Evolutionary conservation across 179 eudicot genomes (phyloP).

Genomic region (Heliamphora pulchella): DNA sequence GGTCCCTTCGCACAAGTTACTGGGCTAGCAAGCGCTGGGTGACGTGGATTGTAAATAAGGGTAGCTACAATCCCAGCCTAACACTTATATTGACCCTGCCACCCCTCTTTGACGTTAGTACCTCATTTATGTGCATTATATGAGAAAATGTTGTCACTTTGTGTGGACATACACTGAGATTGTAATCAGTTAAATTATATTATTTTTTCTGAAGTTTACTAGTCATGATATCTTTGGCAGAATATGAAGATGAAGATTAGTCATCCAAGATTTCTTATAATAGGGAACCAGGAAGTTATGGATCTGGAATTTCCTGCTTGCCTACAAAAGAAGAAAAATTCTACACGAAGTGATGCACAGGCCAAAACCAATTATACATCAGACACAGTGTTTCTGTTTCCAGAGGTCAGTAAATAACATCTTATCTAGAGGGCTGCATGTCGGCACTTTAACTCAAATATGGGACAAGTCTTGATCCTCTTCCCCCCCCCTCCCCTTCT

Average conservation of each 20-base stretch:
- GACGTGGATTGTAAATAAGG: background rate
- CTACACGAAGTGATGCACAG: constrained; percentile 19
- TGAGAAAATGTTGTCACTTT: background rate
- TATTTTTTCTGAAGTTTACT: background rate
- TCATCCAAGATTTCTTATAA: constrained; percentile 70
- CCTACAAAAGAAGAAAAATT: constrained; percentile 34
- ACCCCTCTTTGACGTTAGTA: background rate
- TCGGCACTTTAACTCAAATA: background rate
- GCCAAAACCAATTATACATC: constrained; percentile 14
- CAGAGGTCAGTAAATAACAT: constrained; percentile 51
- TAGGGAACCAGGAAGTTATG: constrained; percentile 53
- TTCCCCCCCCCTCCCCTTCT: background rate
- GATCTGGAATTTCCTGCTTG: constrained; percentile 64
- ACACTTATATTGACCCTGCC: background rate
- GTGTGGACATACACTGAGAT: background rate
- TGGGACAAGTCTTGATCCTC: constrained; percentile 1
- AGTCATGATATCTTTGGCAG: constrained; percentile 37
- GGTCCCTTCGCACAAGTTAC: too few species aligned
- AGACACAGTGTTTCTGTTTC: constrained; percentile 48
- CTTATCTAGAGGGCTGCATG: constrained; percentile 8
- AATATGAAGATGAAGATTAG: constrained; percentile 73
- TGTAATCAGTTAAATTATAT: background rate
- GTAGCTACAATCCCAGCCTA: background rate
- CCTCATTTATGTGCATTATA: background rate
- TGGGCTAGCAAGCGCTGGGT: too few species aligned